A percentile compares a stretch with the other conserved stretches of the same genome.
phyloP scores from a whole-genome alignment of 345 rosid species.

The Garcia nutans region DNA sequence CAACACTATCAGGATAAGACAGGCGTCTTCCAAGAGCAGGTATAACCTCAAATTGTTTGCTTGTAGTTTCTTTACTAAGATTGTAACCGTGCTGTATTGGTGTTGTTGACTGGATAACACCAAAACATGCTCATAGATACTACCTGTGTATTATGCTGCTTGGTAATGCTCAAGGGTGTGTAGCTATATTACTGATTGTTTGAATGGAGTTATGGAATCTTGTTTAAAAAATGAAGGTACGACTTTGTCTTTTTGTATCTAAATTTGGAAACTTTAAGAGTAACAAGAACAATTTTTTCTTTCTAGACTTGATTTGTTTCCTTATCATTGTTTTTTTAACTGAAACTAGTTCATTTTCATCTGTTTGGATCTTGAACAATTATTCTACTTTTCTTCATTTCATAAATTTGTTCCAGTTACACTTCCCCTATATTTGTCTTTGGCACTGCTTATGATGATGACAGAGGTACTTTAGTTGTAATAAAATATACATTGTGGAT shows the following conservation, averaged over 20 bases:
- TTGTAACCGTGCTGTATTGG: neutral
- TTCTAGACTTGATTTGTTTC: neutral
- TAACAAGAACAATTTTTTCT: neutral
- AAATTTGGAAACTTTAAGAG: slow-evolving; percentile 2
- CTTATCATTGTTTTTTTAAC: neutral
- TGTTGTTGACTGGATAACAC: neutral
- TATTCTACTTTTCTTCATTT: neutral
- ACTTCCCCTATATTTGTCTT: neutral
- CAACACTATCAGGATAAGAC: slow-evolving; percentile 48
- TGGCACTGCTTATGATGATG: neutral
- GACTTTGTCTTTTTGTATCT: neutral
- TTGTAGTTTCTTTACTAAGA: neutral
- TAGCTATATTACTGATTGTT: neutral
- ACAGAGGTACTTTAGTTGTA: neutral
- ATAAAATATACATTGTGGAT: neutral
- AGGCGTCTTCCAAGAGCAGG: slow-evolving; percentile 42
- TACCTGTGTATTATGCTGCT: neutral
- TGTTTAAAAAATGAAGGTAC: neutral
- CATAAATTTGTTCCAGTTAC: neutral
- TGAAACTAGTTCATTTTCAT: neutral
- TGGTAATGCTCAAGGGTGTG: neutral
- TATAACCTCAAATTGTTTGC: slow-evolving; percentile 21
- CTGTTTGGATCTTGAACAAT: neutral
- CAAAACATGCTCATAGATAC: neutral
- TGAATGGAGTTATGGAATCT: neutral